These are phyloP conservation scores for Leucosporidium yakuticum DNA, from an alignment of 768 basidiomycete species.

Conservation along the genomic window DNA sequence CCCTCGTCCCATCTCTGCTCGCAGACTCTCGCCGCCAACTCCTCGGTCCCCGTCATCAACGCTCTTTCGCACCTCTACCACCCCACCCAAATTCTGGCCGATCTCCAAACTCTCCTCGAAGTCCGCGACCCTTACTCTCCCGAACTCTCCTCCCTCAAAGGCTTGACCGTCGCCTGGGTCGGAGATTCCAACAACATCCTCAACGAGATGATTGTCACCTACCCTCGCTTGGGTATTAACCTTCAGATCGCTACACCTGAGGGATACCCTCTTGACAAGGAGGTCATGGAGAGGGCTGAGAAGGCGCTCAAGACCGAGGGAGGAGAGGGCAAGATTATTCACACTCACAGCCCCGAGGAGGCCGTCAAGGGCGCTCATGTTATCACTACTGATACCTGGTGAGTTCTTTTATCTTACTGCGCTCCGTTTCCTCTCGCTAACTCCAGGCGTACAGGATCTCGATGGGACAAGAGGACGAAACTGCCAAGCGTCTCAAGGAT, in stretches of 20 bases:
- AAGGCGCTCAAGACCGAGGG: conserved; percentile 43
- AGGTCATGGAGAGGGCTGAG: conserved; percentile 75
- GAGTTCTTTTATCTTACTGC: conserved; percentile 18
- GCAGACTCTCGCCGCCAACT: conserved; percentile 82
- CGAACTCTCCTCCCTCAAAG: conserved; percentile 51
- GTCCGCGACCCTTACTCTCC: conserved; percentile 37
- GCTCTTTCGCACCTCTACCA: conserved; percentile 95
- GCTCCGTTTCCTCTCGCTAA: neutral
- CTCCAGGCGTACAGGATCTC: conserved; percentile 64
- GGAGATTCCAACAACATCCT: conserved; percentile 93
- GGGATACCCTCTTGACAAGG: conserved; percentile 47
- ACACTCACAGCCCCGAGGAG: conserved; percentile 55
- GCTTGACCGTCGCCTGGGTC: conserved; percentile 85
- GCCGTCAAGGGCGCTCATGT: conserved; percentile 86
- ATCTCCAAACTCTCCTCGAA: conserved; percentile 83
- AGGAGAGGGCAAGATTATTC: conserved; percentile 32
- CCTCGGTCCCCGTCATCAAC: conserved; percentile 89
- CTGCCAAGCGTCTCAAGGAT: conserved; percentile 72
- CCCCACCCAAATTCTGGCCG: conserved; percentile 90
- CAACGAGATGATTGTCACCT: conserved; percentile 94
- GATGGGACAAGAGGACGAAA: conserved; percentile 97
- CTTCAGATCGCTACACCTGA: conserved; percentile 76
- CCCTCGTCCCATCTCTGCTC: neutral
- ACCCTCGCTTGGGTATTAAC: conserved; percentile 81
- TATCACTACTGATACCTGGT: conserved; percentile 98